These are phyloP conservation scores for Lagerstroemia speciosa DNA, from an alignment of 345 rosid genomes.

Conservation along the genomic window DNA sequence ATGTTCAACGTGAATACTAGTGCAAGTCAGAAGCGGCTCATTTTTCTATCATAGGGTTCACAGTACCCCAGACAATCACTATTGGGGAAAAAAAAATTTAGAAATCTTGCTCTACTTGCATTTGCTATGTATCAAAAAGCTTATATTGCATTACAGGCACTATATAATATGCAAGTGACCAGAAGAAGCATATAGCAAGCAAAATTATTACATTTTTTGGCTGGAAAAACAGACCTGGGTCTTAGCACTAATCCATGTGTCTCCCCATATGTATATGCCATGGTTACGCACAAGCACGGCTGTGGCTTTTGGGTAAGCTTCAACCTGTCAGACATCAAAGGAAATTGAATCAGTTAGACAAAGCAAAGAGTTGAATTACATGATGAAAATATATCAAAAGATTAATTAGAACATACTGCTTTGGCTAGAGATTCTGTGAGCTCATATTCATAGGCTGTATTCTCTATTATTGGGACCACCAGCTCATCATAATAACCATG, in stretches of 20 bases:
- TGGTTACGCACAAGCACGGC: slow-evolving; percentile 96
- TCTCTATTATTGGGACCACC: slow-evolving; percentile 90
- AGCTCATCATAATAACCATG: slow-evolving; percentile 94
- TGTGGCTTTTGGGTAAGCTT: slow-evolving; percentile 83
- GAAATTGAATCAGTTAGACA: background rate
- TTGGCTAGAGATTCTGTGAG: slow-evolving; percentile 88
- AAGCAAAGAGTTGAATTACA: background rate
- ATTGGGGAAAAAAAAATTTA: background rate
- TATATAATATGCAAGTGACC: background rate
- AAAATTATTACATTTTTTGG: background rate
- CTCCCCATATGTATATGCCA: slow-evolving; percentile 91
- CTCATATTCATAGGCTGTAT: slow-evolving; percentile 80
- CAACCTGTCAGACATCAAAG: slow-evolving; percentile 39
- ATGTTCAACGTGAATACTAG: background rate
- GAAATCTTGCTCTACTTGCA: too few species aligned
- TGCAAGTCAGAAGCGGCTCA: background rate
- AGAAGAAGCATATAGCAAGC: background rate
- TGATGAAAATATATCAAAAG: background rate
- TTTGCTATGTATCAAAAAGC: too few species aligned
- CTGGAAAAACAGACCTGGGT: slow-evolving; percentile 62
- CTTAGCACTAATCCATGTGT: slow-evolving; percentile 95
- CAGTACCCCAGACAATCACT: background rate
- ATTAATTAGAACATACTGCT: slow-evolving; percentile 46
- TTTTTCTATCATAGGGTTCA: background rate
- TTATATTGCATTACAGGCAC: background rate